Evolutionary conservation across 305 asterid genomes (phyloP).

Genomic region (Fraxinus dipetala): DNA sequence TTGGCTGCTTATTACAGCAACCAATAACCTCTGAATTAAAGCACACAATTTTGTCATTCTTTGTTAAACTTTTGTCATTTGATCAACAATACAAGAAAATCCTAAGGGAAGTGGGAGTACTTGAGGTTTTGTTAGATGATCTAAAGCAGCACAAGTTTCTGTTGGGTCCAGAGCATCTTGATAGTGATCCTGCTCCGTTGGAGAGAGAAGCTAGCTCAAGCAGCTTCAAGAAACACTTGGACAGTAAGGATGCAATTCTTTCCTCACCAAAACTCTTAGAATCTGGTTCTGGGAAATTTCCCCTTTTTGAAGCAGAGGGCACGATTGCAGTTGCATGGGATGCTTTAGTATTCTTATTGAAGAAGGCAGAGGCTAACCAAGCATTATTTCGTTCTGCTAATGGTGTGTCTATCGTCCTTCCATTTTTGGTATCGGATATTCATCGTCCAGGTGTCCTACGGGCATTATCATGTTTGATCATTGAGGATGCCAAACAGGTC

Average conservation of each 20-base stretch:
- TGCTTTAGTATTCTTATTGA: slow-evolving; percentile 78
- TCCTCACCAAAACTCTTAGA: slow-evolving; percentile 89
- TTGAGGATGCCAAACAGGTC: slow-evolving; percentile 88
- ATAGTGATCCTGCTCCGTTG: slow-evolving; percentile 44
- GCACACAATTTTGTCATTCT: slow-evolving; percentile 81
- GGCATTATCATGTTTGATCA: slow-evolving; percentile 85
- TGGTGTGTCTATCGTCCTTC: slow-evolving; percentile 78
- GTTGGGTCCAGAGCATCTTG: slow-evolving; percentile 62
- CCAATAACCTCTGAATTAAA: slow-evolving; percentile 77
- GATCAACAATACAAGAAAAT: slow-evolving; percentile 98
- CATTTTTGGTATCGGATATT: slow-evolving; percentile 81
- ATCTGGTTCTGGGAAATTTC: slow-evolving; percentile 75
- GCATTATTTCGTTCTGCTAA: slow-evolving; percentile 77
- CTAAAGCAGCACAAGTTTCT: slow-evolving; percentile 82
- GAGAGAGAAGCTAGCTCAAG: slow-evolving; percentile 68
- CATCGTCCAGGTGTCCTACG: slow-evolving; percentile 93
- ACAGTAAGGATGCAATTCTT: slow-evolving; percentile 78
- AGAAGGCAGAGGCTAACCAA: slow-evolving; percentile 92
- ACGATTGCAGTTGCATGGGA: slow-evolving; percentile 89
- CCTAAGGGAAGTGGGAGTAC: slow-evolving; percentile 87
- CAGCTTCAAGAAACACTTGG: slow-evolving; percentile 83
- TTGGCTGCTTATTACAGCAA: slow-evolving; percentile 95
- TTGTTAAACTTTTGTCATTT: slow-evolving; percentile 87
- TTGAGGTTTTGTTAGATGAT: slow-evolving; percentile 96
- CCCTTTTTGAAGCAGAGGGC: slow-evolving; percentile 78